Percentiles rank a stretch among this genome's conserved stretches.
These are phyloP conservation scores for Nicotiana benthamiana DNA, from an alignment of 257 asterid genomes.

Conservation along the genomic window DNA sequence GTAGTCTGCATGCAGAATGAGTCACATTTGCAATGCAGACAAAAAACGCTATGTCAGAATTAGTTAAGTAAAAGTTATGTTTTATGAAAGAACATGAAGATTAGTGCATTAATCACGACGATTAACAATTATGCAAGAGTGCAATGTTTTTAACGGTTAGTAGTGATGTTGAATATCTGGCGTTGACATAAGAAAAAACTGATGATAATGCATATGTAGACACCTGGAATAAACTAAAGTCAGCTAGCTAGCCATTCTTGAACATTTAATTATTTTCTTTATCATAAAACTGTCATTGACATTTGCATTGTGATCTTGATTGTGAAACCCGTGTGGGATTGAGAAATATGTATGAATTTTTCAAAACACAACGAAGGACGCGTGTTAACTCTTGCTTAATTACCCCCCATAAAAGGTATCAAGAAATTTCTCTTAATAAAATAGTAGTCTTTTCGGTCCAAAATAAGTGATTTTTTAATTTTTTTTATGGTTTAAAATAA, in stretches of 20 bases:
- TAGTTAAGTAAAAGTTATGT: background rate
- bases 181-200: background rate
- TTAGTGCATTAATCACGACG: background rate
- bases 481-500: no score
- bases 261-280: background rate
- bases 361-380: background rate
- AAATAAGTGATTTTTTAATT: no score
- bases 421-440: background rate
- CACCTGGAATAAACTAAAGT: background rate
- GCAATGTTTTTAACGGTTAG: background rate
- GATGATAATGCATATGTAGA: background rate
- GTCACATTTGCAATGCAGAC: background rate
- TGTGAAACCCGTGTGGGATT: background rate
- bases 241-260: background rate
- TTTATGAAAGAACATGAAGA: background rate
- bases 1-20: background rate
- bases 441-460: no score
- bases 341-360: background rate
- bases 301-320: slow-evolving; percentile 2
- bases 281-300: background rate
- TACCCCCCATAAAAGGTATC: background rate
- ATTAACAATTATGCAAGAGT: background rate
- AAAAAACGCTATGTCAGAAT: background rate
- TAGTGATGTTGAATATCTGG: background rate
- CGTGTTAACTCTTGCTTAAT: background rate